Percentiles rank a stretch among this genome's conserved stretches.
These are phyloP conservation scores for Leccinum pellstonianum DNA, from an alignment of 768 basidiomycete genomes.

Conservation along the genomic window DNA sequence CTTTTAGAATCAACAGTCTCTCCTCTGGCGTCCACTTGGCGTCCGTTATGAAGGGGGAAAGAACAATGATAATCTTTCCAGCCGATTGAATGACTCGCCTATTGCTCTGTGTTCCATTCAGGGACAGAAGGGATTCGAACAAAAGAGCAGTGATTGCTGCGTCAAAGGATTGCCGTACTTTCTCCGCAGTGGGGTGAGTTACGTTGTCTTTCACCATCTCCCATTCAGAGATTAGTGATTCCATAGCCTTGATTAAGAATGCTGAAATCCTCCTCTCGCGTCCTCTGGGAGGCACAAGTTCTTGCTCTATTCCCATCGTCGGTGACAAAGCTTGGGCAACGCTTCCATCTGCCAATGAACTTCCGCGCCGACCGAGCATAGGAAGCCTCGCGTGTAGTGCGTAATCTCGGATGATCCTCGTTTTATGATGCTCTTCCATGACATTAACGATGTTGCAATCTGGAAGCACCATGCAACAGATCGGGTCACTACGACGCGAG, in stretches of 20 bases:
- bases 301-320: constrained; percentile 19
- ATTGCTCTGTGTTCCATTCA: constrained; percentile 65
- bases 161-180: constrained; percentile 67
- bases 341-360: constrained; percentile 1
- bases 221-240: constrained; percentile 50
- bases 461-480: constrained; percentile 59
- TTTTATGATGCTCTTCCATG: constrained; percentile 56
- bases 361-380: constrained; percentile 24
- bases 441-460: constrained; percentile 63
- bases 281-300: constrained; percentile 47
- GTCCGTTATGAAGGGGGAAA: constrained; percentile 40
- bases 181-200: constrained; percentile 54
- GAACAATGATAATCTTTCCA: constrained; percentile 49
- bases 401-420: constrained; percentile 65
- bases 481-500: constrained; percentile 42
- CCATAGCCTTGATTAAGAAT: constrained; percentile 63
- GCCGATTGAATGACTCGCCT: constrained; percentile 62
- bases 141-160: constrained; percentile 60
- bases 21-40: constrained; percentile 58
- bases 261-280: constrained; percentile 62
- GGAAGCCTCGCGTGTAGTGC: constrained; percentile 66
- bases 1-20: constrained; percentile 60
- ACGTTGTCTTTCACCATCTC: constrained; percentile 37
- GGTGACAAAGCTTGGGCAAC: constrained; percentile 5
- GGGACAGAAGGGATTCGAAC: constrained; percentile 64